A percentile compares a stretch with the other conserved stretches of the same genome.
These are phyloP conservation scores for Asclepias syriaca DNA, from an alignment of 257 asterid genomes.

Conservation along the genomic window DNA sequence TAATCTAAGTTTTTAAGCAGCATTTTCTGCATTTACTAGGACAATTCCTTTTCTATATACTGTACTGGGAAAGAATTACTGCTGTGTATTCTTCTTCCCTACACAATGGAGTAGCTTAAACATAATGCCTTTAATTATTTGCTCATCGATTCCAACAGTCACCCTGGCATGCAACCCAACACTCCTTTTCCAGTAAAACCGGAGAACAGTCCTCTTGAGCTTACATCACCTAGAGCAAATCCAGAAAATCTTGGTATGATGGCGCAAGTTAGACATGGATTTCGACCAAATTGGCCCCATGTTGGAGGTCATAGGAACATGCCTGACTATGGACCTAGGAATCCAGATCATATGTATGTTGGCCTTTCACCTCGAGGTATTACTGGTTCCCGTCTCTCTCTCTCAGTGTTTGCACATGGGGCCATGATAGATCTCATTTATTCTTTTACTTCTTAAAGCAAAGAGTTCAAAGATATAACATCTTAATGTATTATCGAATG, in stretches of 20 bases:
- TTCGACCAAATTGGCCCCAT: constrained; percentile 59
- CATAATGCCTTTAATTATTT: constrained; percentile 2
- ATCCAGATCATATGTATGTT: constrained; percentile 22
- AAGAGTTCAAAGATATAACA: neutral
- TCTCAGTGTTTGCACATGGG: neutral
- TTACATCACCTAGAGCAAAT: constrained; percentile 63
- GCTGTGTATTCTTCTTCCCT: neutral
- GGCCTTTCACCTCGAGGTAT: constrained; percentile 32
- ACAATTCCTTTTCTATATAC: neutral
- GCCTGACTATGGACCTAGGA: constrained; percentile 41
- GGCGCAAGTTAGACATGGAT: constrained; percentile 42
- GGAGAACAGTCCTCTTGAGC: constrained; percentile 47
- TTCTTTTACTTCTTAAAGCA: neutral
- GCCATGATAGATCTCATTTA: neutral
- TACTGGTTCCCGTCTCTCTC: constrained; percentile 3
- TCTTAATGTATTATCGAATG: neutral
- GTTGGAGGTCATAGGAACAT: constrained; percentile 34
- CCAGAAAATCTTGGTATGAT: constrained; percentile 53
- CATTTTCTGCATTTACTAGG: neutral
- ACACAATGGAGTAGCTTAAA: neutral
- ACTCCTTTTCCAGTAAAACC: constrained; percentile 38
- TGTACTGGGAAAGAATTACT: neutral
- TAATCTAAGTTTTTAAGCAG: neutral
- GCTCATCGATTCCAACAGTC: constrained; percentile 37
- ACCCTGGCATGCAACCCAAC: constrained; percentile 37